A percentile compares a stretch with the other conserved stretches of the same genome.
These are phyloP conservation scores for Oidiodendron maius DNA, from an alignment of 495 filamentous ascomycete genomes.

Conservation along the genomic window DNA sequence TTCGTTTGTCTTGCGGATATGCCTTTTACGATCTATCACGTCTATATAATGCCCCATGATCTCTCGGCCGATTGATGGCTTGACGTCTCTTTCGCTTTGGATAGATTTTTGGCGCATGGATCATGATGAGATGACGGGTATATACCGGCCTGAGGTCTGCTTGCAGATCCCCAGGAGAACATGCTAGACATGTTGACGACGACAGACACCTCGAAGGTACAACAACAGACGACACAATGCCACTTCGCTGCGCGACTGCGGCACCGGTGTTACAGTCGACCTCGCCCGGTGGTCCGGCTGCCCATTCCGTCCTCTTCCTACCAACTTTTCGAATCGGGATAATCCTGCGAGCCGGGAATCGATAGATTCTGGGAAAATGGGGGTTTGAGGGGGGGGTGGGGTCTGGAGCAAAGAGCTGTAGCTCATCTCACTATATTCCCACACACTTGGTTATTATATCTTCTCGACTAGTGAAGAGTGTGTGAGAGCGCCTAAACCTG, in stretches of 20 bases:
- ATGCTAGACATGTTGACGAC: conserved; percentile 22
- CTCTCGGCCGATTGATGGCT: conserved; percentile 17
- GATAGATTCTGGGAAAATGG: conserved; percentile 2
- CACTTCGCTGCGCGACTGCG: conserved; percentile 14
- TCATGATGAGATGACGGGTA: conserved; percentile 11
- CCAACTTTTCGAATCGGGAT: conserved; percentile 13
- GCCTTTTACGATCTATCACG: conserved; percentile 16
- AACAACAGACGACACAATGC: conserved; percentile 14
- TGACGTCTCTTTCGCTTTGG: conserved; percentile 24
- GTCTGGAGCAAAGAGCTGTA: conserved; percentile 15
- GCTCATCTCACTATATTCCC: conserved; percentile 26
- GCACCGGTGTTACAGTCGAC: conserved; percentile 16
- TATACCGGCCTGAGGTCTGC: conserved; percentile 22
- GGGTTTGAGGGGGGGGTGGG: not conserved
- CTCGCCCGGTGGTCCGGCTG: conserved; percentile 9
- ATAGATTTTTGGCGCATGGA: conserved; percentile 1
- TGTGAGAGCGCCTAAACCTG: conserved; percentile 14
- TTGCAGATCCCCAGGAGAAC: conserved; percentile 17
- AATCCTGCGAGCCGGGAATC: conserved; percentile 15
- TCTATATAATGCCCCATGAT: not conserved
- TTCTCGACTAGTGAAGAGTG: conserved; percentile 5
- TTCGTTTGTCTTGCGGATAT: conserved; percentile 21
- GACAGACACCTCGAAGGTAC: conserved; percentile 5
- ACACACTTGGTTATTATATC: conserved; percentile 5
- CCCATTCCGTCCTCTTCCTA: conserved; percentile 2